Evolutionary conservation across 768 basidiomycete genomes (phyloP).

Genomic region (Cystobasidiopsis lactophilus): DNA sequence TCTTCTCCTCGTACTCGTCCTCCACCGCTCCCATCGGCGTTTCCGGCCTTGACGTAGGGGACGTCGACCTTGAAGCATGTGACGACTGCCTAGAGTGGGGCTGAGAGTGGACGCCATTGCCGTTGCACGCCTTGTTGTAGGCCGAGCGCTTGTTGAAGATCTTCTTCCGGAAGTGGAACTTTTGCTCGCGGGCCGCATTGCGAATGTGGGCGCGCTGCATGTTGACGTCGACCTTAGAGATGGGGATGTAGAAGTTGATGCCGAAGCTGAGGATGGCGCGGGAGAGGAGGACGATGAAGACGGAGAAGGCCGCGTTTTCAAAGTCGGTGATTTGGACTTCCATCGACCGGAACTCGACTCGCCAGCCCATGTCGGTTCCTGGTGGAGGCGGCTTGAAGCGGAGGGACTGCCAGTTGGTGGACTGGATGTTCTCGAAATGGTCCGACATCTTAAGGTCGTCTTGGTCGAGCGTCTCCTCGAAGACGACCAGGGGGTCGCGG

Average conservation of each 20-base stretch:
- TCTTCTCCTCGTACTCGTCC: constrained; percentile 80
- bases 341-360: constrained; percentile 97
- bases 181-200: constrained; percentile 47
- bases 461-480: constrained; percentile 79
- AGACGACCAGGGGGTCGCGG: constrained; percentile 85
- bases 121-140: constrained; percentile 2
- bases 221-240: constrained; percentile 95
- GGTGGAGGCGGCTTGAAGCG: constrained; percentile 96
- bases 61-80: background rate
- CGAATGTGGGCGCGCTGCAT: constrained; percentile 74
- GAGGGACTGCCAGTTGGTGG: constrained; percentile 98
- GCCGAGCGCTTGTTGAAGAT: constrained; percentile 33
- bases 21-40: constrained; percentile 30
- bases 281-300: constrained; percentile 84
- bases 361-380: constrained; percentile 81
- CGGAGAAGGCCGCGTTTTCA: constrained; percentile 89
- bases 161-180: constrained; percentile 75
- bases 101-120: constrained; percentile 1
- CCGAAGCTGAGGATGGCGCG: constrained; percentile 78
- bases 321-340: constrained; percentile 98
- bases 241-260: constrained; percentile 87
- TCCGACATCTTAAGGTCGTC: constrained; percentile 71
- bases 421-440: constrained; percentile 99
- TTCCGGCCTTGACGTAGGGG: constrained; percentile 10
- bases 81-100: constrained; percentile 9